Percentiles rank a stretch among this genome's conserved stretches.
phyloP scores from a whole-genome alignment of 805 yeast genomes.

The Saccharomycopsis malanga region DNA sequence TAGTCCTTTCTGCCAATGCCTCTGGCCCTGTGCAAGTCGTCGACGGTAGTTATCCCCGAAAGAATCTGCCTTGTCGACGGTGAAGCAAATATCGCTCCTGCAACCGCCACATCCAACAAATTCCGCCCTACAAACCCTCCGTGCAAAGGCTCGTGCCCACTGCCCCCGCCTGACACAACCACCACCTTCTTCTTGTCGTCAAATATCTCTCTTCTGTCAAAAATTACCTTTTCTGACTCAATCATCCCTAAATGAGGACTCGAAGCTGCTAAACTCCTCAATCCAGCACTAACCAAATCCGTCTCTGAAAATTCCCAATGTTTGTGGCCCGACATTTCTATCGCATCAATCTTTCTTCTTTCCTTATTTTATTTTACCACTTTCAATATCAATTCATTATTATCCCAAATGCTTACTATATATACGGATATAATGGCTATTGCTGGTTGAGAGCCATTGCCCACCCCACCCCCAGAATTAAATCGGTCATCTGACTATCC shows the following conservation, averaged over 20 bases:
- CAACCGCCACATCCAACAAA: conserved; percentile 76
- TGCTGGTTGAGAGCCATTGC: no score
- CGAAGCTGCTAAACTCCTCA: conserved; percentile 45
- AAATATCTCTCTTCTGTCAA: conserved; percentile 26
- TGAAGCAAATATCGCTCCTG: conserved; percentile 89
- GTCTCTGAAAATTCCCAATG: conserved; percentile 42
- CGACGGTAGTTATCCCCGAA: conserved; percentile 44
- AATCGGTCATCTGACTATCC: no score
- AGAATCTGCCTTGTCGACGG: conserved; percentile 90
- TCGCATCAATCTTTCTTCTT: no score
- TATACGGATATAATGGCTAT: no score
- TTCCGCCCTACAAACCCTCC: conserved; percentile 88
- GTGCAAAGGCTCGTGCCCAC: conserved; percentile 94
- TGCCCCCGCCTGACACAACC: conserved; percentile 85
- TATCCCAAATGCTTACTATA: no score
- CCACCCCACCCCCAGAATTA: no score
- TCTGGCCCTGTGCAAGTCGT: conserved; percentile 29
- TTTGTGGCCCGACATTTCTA: no score
- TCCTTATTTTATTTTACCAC: no score
- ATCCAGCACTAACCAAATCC: conserved; percentile 31
- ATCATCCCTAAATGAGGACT: conserved; percentile 51
- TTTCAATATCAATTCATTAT: no score
- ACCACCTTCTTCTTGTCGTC: conserved; percentile 46
- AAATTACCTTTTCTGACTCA: conserved; percentile 51
- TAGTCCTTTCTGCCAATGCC: conserved; percentile 49